A percentile compares a stretch with the other conserved stretches of the same genome.
These are phyloP conservation scores for Glycine latifolia DNA, from an alignment of 306 rosid genomes.

Conservation along the genomic window DNA sequence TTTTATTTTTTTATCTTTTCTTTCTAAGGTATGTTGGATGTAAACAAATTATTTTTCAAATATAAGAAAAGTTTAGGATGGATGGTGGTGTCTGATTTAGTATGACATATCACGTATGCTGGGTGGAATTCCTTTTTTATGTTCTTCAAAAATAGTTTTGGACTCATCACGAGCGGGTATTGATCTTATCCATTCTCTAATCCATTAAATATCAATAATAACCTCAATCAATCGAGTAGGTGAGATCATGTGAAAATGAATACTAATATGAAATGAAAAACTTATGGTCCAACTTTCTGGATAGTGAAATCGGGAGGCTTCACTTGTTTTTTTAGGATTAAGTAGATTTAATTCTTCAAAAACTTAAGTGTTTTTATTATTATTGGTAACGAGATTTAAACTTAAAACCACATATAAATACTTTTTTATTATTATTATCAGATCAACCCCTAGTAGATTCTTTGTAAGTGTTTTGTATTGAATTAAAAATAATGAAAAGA, in stretches of 20 bases:
- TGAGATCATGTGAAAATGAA: neutral
- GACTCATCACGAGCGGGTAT: conserved; percentile 17
- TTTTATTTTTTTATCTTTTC: neutral
- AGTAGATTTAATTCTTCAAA: too few relatives aligned
- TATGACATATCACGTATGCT: neutral
- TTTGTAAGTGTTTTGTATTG: too few relatives aligned
- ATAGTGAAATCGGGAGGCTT: too few relatives aligned
- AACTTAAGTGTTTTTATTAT: too few relatives aligned
- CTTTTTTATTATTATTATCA: too few relatives aligned
- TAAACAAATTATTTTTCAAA: neutral
- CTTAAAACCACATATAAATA: too few relatives aligned
- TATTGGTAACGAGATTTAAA: too few relatives aligned
- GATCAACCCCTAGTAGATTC: too few relatives aligned
- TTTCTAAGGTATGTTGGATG: neutral
- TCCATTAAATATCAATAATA: conserved; percentile 17
- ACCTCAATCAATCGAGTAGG: neutral
- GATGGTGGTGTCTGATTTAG: conserved; percentile 18
- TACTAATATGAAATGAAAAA: neutral
- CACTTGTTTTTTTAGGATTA: too few relatives aligned
- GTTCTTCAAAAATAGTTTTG: conserved; percentile 28
- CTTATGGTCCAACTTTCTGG: neutral
- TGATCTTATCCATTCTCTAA: conserved; percentile 36
- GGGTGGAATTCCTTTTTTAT: conserved; percentile 38
- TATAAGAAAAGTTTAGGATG: neutral
- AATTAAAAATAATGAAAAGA: too few relatives aligned